These are phyloP conservation scores for Aquilaria sinensis DNA, from an alignment of 345 rosid species.

Conservation along the genomic window DNA sequence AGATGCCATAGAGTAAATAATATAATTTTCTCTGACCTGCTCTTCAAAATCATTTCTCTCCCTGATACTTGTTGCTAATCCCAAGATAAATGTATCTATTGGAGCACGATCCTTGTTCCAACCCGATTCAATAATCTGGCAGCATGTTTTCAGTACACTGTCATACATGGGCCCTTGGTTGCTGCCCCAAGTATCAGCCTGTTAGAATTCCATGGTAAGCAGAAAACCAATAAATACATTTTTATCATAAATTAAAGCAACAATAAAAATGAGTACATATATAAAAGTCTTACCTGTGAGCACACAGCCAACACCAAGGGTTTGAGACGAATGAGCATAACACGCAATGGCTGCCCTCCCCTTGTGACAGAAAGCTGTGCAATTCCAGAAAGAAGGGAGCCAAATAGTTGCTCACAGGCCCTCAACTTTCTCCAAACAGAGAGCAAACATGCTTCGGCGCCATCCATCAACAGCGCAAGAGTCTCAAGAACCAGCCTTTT, in stretches of 20 bases:
- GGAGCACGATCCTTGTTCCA: slow-evolving; percentile 97
- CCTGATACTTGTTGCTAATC: slow-evolving; percentile 80
- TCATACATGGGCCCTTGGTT: slow-evolving; percentile 84
- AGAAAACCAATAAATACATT: not conserved
- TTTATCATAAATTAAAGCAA: slow-evolving; percentile 10
- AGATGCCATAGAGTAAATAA: not conserved
- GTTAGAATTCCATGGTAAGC: slow-evolving; percentile 20
- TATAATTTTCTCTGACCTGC: slow-evolving; percentile 44
- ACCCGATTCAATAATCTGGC: slow-evolving; percentile 86
- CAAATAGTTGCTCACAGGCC: slow-evolving; percentile 83
- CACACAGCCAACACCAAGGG: slow-evolving; percentile 83
- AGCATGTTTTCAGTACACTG: slow-evolving; percentile 69
- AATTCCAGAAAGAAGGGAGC: slow-evolving; percentile 76
- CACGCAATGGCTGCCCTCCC: slow-evolving; percentile 97
- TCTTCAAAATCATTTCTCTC: slow-evolving; percentile 90
- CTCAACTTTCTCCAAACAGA: slow-evolving; percentile 95
- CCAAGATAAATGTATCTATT: slow-evolving; percentile 90
- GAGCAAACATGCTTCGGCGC: slow-evolving; percentile 86
- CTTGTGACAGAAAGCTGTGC: slow-evolving; percentile 74
- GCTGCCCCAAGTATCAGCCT: slow-evolving; percentile 82
- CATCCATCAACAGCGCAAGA: slow-evolving; percentile 72
- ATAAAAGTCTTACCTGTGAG: slow-evolving; percentile 53
- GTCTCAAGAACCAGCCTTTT: slow-evolving; percentile 91
- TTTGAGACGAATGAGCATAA: slow-evolving; percentile 90
- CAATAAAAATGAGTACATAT: not conserved